Percentiles rank a stretch among this genome's conserved stretches.
phyloP scores from a whole-genome alignment of 2,329 filamentous ascomycete genomes.

The Rhynchosporium agropyri region DNA sequence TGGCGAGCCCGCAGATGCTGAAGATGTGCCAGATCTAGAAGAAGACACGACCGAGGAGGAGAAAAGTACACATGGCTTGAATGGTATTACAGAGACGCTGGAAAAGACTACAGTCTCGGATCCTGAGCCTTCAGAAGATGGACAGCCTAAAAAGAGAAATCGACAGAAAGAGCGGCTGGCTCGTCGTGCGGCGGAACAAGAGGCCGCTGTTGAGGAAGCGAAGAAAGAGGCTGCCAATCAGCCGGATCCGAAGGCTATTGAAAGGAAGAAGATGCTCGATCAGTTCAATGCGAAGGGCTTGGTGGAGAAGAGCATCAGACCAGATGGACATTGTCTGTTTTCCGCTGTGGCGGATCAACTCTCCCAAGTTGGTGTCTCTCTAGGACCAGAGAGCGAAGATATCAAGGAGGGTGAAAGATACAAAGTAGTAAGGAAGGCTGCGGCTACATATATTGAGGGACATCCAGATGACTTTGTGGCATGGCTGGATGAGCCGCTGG shows the following conservation, averaged over 20 bases:
- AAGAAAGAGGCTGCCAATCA: slow-evolving; percentile 74
- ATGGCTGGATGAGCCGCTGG: slow-evolving; percentile 82
- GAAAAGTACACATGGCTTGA: slow-evolving; percentile 23
- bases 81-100: slow-evolving; percentile 31
- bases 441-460: slow-evolving; percentile 74
- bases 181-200: slow-evolving; percentile 82
- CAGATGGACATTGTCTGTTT: slow-evolving; percentile 95
- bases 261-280: slow-evolving; percentile 70
- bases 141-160: slow-evolving; percentile 69
- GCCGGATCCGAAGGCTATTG: slow-evolving; percentile 71
- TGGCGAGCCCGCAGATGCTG: slow-evolving; percentile 12
- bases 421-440: slow-evolving; percentile 66
- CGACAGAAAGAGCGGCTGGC: slow-evolving; percentile 90
- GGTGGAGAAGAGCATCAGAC: slow-evolving; percentile 75
- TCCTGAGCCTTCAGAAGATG: slow-evolving; percentile 31
- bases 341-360: slow-evolving; percentile 88
- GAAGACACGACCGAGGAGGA: slow-evolving; percentile 12
- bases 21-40: slow-evolving; percentile 12
- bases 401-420: slow-evolving; percentile 54
- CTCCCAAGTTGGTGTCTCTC: slow-evolving; percentile 51
- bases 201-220: slow-evolving; percentile 68
- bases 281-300: slow-evolving; percentile 67
- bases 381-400: slow-evolving; percentile 42
- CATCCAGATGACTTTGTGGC: slow-evolving; percentile 81
- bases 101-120: slow-evolving; percentile 33